Base-by-base conservation (phyloP, 176 grass and related monocot species). In the Chrysopogon serrulatus region DNA sequence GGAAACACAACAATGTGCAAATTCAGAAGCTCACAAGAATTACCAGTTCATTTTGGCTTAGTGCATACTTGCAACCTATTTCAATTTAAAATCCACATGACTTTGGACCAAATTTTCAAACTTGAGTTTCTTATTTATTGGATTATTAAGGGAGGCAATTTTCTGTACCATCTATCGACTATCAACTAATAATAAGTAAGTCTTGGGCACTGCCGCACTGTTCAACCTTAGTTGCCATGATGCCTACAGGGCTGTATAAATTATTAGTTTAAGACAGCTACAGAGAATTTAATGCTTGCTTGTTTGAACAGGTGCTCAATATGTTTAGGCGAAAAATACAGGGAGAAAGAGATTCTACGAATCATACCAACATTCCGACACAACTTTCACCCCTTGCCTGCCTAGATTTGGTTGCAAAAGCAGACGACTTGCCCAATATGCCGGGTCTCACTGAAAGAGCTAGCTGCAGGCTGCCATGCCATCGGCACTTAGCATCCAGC, bases 241-340 rank as follows among this genome's bases (percentile, higher is more conserved):
- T 40, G 9, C 63, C 65, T 43, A 1, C 31, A 70, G 13, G 21
- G 71, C 1, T 74, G 47, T 51, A 8, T 75, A 72, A 24, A 71
- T 60, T 60, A 9, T 36, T 27, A 62, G 42, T 65, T 35, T 14
- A 35, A 40, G 47, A 67, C 18, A 66, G 37, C n/a, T 47, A 70
- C 15, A 62, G 40, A 56, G 11, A n/a, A 39, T 32, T 35, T 51
- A 56, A 71, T 57, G 54, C 19, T 62, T 85, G n/a, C n/a, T n/a
- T n/a, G 40, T 63, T 62, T 85, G 47, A 15, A 80, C 78, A 98
- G 95, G 88, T 98, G 92, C 57, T 91, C 95, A 39, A 98, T 98
- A 82, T 98, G 95, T 87, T 90, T 98, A 78, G 82, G 88, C 5
- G 95, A 98, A n/a, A n/a, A n/a, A 49, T 98, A 95, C 83, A 86